Conservation (phyloP, 345 rosid species). For the Bruguiera gymnorhiza region DNA sequence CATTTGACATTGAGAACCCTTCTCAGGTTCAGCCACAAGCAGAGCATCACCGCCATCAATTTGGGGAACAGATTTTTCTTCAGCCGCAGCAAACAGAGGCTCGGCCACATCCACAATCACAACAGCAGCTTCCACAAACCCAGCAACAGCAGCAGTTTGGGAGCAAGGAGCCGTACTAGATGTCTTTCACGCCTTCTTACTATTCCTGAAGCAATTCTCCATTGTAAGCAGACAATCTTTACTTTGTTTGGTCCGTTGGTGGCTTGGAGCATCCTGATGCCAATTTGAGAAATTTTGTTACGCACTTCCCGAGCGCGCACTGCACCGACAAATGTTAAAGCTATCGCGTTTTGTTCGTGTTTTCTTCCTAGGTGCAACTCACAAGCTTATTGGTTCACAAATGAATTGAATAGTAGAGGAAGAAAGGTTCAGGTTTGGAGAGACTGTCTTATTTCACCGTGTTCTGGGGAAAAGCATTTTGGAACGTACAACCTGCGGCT, state of each 20-base stretch:
- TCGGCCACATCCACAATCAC: constrained; percentile 36
- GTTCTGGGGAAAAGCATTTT: too few species aligned
- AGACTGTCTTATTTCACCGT: too few species aligned
- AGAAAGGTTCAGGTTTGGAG: too few species aligned
- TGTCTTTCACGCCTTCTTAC: too few species aligned
- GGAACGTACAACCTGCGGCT: too few species aligned
- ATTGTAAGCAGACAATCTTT: constrained; percentile 24
- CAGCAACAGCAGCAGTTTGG: constrained; percentile 44
- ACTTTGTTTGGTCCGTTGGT: not conserved
- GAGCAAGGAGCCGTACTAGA: constrained; percentile 47
- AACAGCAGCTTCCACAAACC: constrained; percentile 4
- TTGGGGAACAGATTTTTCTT: constrained; percentile 54
- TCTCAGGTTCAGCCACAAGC: constrained; percentile 47
- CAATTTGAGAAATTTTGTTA: too few species aligned
- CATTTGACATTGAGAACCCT: constrained; percentile 48
- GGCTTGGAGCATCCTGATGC: not conserved
- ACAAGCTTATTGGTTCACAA: too few species aligned
- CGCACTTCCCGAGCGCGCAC: too few species aligned
- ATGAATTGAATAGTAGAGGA: too few species aligned
- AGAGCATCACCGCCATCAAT: constrained; percentile 30
- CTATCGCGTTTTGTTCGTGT: too few species aligned
- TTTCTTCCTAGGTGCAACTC: too few species aligned
- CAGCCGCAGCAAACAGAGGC: constrained; percentile 40
- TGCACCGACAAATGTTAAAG: too few species aligned
- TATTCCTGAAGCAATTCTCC: constrained; percentile 9